Evolutionary conservation across 2,329 filamentous ascomycete genomes (phyloP).

Genomic region (Fusarium duplospermum): DNA sequence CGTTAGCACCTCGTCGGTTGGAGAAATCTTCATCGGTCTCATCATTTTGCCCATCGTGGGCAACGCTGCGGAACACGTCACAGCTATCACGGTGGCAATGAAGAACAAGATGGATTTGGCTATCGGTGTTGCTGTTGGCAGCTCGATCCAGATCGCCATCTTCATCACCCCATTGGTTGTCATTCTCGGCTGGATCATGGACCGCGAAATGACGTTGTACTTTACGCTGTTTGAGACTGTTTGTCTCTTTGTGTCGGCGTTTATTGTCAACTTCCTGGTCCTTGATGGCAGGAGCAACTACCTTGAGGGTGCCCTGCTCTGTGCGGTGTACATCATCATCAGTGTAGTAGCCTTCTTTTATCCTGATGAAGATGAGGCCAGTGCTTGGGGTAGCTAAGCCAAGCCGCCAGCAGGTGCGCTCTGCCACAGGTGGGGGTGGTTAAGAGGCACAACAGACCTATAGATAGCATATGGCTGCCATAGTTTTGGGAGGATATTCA

Average conservation of each 20-base stretch:
- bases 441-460: not conserved
- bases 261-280: slow-evolving; percentile 90
- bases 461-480: not conserved
- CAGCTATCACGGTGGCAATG: slow-evolving; percentile 75
- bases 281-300: slow-evolving; percentile 89
- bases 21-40: slow-evolving; percentile 76
- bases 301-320: slow-evolving; percentile 79
- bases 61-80: slow-evolving; percentile 80
- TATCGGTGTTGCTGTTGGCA: slow-evolving; percentile 77
- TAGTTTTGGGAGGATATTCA: not conserved
- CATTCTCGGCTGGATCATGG: slow-evolving; percentile 77
- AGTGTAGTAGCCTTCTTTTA: slow-evolving; percentile 75
- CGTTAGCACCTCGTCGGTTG: slow-evolving; percentile 65
- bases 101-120: slow-evolving; percentile 83
- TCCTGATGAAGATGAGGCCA: slow-evolving; percentile 63
- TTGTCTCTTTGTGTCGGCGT: slow-evolving; percentile 83
- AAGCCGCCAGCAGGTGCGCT: not conserved
- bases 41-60: slow-evolving; percentile 80
- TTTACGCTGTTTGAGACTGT: slow-evolving; percentile 92
- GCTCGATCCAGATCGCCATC: slow-evolving; percentile 78
- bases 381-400: slow-evolving; percentile 48
- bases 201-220: slow-evolving; percentile 80
- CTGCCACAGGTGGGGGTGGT: slow-evolving; percentile 17
- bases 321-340: slow-evolving; percentile 76
- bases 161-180: slow-evolving; percentile 78